Base-by-base conservation (phyloP, 2,329 filamentous ascomycete species). In the Sporothrix humicola region DNA sequence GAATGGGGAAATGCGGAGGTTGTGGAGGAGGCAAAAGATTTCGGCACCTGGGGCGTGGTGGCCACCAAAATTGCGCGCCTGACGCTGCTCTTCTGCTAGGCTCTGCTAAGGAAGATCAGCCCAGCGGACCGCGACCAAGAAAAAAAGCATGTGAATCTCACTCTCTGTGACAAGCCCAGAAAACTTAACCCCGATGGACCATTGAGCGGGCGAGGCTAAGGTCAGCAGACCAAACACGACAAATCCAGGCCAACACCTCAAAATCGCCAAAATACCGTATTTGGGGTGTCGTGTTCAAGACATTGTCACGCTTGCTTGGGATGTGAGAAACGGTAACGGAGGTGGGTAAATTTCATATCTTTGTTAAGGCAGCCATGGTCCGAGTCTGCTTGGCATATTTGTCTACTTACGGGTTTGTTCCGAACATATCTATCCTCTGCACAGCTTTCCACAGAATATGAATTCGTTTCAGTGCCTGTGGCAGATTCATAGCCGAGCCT, bases 91-190 rank as follows among this genome's bases (percentile, higher is more conserved):
- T n/a, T 7, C 23, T 59, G 48, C 7, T 37, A 37, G 8, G 17
- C 1, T 17, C 59, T 65, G 13, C 61, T 48, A 44, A 44, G n/a
- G 23, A 48, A 58, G n/a, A 58, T 58, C 50, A 42, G 52, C 52
- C 31, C 31, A 37, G 31, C 17, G 9, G 23, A 68, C 8, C 37
- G n/a, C 42, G 42, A 69, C 26, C 9, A 66, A 37, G 26, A 50
- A 71, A 52, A 63, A 72, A 65, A 65, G 69, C 69, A 71, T 71
- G 68, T 70, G 68, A 70, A 70, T 59, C 68, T 48, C 68, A 69
- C 61, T 23, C 61, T 17, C 23, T 52, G 23, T 48, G 23, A 52
- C 66, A 6, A 65, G 12, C 52, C 50, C 52, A 9, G 23, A 23
- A 52, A 70, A 61, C 10, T 12, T 20, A 65, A 69, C 9, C 9